A percentile compares a stretch with the other conserved stretches of the same genome.
Evolutionary conservation across 2,329 filamentous ascomycete species (phyloP).

Genomic region (Aspergillus udagawae): DNA sequence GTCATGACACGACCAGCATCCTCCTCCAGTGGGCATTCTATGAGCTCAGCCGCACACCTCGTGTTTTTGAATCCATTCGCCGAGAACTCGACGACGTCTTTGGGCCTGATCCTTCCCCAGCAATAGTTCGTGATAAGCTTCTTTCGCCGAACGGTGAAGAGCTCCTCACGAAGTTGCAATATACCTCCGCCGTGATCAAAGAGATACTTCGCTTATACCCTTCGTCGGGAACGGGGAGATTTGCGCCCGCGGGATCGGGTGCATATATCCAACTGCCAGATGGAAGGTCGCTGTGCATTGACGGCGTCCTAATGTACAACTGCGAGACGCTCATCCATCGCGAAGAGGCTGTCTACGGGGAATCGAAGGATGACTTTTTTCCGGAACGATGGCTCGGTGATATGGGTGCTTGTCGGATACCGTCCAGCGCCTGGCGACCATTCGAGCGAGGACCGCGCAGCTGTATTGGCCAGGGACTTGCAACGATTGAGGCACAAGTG

Average conservation of each 20-base stretch:
- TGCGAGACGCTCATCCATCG: slow-evolving; percentile 15
- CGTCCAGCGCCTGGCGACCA: slow-evolving; percentile 42
- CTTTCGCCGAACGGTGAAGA: too few species aligned
- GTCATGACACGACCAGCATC: slow-evolving; percentile 19
- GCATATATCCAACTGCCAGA: too few species aligned
- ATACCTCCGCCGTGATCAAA: too few species aligned
- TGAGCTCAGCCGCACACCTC: slow-evolving; percentile 17
- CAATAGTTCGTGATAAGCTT: too few species aligned
- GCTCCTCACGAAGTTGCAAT: too few species aligned
- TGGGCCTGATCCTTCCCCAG: too few species aligned
- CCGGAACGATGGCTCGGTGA: slow-evolving; percentile 25
- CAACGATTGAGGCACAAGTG: slow-evolving; percentile 36
- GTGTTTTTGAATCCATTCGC: slow-evolving; percentile 34
- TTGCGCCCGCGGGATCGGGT: too few species aligned
- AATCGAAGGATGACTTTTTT: slow-evolving; percentile 23
- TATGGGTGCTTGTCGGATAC: neutral
- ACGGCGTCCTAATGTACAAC: slow-evolving; percentile 11
- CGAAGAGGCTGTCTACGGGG: slow-evolving; percentile 14
- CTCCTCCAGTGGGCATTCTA: slow-evolving; percentile 20
- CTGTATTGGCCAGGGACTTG: slow-evolving; percentile 48
- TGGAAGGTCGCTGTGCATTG: slow-evolving; percentile 31
- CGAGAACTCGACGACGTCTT: slow-evolving; percentile 37
- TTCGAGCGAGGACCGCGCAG: slow-evolving; percentile 46
- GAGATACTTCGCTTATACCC: too few species aligned
- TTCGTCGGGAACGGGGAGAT: too few species aligned